Base-by-base conservation (phyloP, 1,139 yeast genomes). In the Magnusiomyces ingens region DNA sequence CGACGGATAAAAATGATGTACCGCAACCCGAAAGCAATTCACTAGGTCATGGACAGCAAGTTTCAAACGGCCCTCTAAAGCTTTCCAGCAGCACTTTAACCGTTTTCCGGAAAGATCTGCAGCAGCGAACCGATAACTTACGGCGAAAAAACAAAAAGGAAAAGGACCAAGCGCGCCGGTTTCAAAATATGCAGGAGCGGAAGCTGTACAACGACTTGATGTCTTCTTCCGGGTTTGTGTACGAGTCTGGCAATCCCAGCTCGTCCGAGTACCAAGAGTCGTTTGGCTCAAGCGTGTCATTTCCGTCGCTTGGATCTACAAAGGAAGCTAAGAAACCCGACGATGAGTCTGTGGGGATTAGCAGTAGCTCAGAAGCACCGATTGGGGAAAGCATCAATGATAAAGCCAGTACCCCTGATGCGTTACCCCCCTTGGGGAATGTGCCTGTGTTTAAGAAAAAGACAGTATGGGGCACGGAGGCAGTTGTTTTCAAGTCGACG, bases 381-480 rank as follows among this genome's bases (percentile, higher is more conserved):
- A 26, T 13, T 19, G 13, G 13, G 13, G 45, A 29, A 42, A 26
- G n/a, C 21, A 8, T 13, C n/a, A n/a, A n/a, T 19, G 43, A 42
- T 17, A 18, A 32, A 2, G 2, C 18, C 12, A 13, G 18, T 21
- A 11, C 40, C 3, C 17, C 17, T 35, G 37, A 36, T 15, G 42
- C 49, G 5, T 46, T 46, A 13, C 49, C 49, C 17, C 17, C 49
- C 3, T 32, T 37, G n/a, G 42, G 15, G 13, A 32, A 46, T n/a
- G 29, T 26, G 29, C 26, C 42, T 10, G 11, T 19, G 11, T 36
- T 35, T 18, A 37, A 46, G 19, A 46, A 37, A 12, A 46, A 46
- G 35, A 46, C 49, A 10, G 49, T 46, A 6, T 46, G 49, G 49
- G 49, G 49, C 11, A 46, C 49, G 5, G 43, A 37, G n/a, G 49